Evolutionary conservation across 2,329 filamentous ascomycete genomes (phyloP), one percentile per base, ranked within the genome.

Genomic region (Fusarium sp.): DNA sequence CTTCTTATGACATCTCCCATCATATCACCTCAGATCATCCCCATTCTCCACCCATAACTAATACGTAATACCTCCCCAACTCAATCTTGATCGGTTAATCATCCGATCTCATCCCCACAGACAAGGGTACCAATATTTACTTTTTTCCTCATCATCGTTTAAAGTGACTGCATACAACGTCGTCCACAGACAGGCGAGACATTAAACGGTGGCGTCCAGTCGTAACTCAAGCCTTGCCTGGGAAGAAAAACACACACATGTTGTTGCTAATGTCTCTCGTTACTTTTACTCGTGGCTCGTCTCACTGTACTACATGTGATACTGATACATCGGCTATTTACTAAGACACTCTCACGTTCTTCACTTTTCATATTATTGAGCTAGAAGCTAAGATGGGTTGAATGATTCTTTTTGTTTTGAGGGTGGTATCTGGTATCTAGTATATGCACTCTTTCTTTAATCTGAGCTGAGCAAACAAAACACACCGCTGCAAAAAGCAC

Each of bases 201-300:
- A 71, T 71, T 71, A 57, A 29, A 35, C 20, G n/a, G 68, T 71
- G 68, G 67, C 68, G 68, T 67, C 62, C 67, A 71, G 67, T 71
- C 67, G 68, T 71, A 71, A 62, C 62, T 54, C 38, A 56, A 67
- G 38, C 46, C 67, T 67, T 52, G 45, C 31, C 44, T 70, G 54
- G 66, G 45, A 27, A 39, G 22, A 39, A 29, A 53, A 57, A 39
- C 42, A 45, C 60, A 15, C 42, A 5, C 35, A 53, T 22, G n/a
- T 42, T 42, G 7, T 39, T 53, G 33, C 33, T 41, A 63, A 36
- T 68, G 65, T 67, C 56, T 62, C 62, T 68, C 42, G 53, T 70
- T 55, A 71, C 64, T 68, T 59, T 71, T 54, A 42, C 67, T 71
- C 68, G 62, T 71, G 68, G 67, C 53, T 68, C 50, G 44, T 49